phyloP scores from a whole-genome alignment of 805 yeast genomes.

The Metschnikowia vanudenii region DNA sequence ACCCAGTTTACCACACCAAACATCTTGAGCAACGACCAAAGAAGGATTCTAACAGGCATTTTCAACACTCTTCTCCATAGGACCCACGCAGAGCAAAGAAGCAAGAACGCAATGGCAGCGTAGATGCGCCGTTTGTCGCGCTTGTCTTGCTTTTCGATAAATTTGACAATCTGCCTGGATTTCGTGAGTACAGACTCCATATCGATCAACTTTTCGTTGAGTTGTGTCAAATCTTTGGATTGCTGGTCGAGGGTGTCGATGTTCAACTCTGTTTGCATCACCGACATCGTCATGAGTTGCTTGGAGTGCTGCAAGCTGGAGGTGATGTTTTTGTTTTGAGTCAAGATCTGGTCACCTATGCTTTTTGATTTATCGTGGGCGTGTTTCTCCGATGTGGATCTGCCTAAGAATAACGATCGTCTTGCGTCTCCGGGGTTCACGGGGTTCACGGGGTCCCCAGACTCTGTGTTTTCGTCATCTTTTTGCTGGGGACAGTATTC shows the following conservation, averaged over 20 bases:
- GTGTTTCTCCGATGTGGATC: slow-evolving; percentile 6
- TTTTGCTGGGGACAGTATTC: slow-evolving; percentile 16
- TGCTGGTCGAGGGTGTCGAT: slow-evolving; percentile 49
- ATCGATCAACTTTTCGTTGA: slow-evolving; percentile 42
- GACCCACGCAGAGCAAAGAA: slow-evolving; percentile 48
- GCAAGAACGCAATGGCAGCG: slow-evolving; percentile 45
- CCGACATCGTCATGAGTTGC: slow-evolving; percentile 47
- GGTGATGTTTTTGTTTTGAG: slow-evolving; percentile 48
- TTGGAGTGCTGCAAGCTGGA: slow-evolving; percentile 47
- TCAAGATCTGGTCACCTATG: slow-evolving; percentile 41
- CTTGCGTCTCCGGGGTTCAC: slow-evolving; percentile 2
- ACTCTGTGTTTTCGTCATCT: neutral
- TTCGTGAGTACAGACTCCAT: slow-evolving; percentile 42
- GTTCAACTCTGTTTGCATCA: slow-evolving; percentile 51
- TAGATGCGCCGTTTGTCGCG: slow-evolving; percentile 50
- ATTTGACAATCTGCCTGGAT: slow-evolving; percentile 47
- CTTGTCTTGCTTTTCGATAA: slow-evolving; percentile 52
- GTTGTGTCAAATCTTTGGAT: slow-evolving; percentile 37
- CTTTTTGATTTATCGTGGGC: slow-evolving; percentile 16
- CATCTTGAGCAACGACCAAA: slow-evolving; percentile 47
- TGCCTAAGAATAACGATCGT: slow-evolving; percentile 13
- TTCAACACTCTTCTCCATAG: slow-evolving; percentile 48
- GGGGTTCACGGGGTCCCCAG: neutral
- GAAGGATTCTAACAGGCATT: slow-evolving; percentile 41
- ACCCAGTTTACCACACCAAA: slow-evolving; percentile 24